phyloP scores from a whole-genome alignment of 305 asterid species.

The Coffea humblotiana region DNA sequence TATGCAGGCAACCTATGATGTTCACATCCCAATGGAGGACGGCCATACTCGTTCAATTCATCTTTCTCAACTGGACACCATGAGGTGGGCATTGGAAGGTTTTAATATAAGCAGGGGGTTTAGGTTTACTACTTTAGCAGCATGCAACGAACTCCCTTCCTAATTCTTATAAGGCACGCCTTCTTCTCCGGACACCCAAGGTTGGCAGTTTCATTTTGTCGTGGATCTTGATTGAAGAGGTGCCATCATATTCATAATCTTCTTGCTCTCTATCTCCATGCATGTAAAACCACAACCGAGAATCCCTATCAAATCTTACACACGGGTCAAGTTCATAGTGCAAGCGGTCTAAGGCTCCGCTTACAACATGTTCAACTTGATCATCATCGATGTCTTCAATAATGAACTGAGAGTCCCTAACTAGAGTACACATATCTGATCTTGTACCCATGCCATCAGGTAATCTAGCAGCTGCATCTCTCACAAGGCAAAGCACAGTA shows the following conservation, averaged over 20 bases:
- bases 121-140: background rate
- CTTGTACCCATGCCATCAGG: constrained; percentile 23
- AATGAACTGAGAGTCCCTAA: constrained; percentile 30
- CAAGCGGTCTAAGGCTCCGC: constrained; percentile 32
- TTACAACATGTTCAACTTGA: constrained; percentile 17
- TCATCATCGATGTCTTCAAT: constrained; percentile 16
- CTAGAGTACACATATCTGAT: constrained; percentile 27
- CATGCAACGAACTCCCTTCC: background rate
- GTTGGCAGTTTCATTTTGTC: background rate
- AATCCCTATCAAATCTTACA: constrained; percentile 6
- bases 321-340: constrained; percentile 29
- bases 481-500: constrained; percentile 29
- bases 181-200: background rate
- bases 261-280: constrained; percentile 23
- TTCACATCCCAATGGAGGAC: too few relatives aligned
- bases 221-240: background rate
- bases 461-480: constrained; percentile 32
- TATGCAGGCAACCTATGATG: background rate
- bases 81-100: too few relatives aligned
- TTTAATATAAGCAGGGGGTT: too few relatives aligned
- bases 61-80: too few relatives aligned
- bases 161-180: background rate
- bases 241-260: constrained; percentile 15
- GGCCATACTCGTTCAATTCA: too few relatives aligned
- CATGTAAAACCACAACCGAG: constrained; percentile 21